Conservation (phyloP, 1,139 yeast species). For the Blastobotrys raffinosifermentans region DNA sequence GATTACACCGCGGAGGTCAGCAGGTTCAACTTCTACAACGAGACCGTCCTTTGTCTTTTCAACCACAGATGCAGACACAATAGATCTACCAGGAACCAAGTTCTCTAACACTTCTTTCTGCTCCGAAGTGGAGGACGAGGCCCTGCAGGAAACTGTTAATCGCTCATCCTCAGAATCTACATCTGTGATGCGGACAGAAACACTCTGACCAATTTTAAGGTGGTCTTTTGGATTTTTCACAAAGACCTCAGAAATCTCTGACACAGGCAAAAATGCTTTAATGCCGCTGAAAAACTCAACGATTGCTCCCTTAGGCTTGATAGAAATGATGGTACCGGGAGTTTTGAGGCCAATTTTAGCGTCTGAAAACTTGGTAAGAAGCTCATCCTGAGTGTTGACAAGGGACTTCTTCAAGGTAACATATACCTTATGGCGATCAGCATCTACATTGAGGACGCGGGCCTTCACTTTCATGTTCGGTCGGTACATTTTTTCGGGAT, state of each 20-base stretch:
- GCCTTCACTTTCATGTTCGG: conserved; percentile 75
- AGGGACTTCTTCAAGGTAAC: conserved; percentile 81
- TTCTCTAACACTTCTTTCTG: conserved; percentile 38
- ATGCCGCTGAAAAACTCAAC: conserved; percentile 77
- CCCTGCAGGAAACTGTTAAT: conserved; percentile 68
- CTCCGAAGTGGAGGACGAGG: conserved; percentile 46
- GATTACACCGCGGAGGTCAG: conserved; percentile 63
- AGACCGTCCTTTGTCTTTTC: conserved; percentile 66
- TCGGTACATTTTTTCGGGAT: conserved; percentile 90
- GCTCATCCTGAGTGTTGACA: conserved; percentile 59
- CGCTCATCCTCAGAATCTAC: conserved; percentile 52
- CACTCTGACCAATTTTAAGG: conserved; percentile 79
- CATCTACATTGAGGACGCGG: conserved; percentile 46
- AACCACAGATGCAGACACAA: conserved; percentile 56
- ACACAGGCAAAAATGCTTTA: conserved; percentile 74
- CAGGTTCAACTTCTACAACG: conserved; percentile 55
- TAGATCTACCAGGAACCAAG: conserved; percentile 55
- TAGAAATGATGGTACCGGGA: conserved; percentile 67
- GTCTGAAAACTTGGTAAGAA: conserved; percentile 47
- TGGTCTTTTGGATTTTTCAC: conserved; percentile 73
- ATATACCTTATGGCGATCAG: conserved; percentile 40
- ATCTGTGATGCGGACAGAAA: conserved; percentile 58
- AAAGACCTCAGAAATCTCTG: conserved; percentile 86
- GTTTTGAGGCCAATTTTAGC: conserved; percentile 58
- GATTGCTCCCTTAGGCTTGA: conserved; percentile 73